Evolutionary conservation across 805 yeast species (phyloP).

Genomic region (Lipomyces lipofer): DNA sequence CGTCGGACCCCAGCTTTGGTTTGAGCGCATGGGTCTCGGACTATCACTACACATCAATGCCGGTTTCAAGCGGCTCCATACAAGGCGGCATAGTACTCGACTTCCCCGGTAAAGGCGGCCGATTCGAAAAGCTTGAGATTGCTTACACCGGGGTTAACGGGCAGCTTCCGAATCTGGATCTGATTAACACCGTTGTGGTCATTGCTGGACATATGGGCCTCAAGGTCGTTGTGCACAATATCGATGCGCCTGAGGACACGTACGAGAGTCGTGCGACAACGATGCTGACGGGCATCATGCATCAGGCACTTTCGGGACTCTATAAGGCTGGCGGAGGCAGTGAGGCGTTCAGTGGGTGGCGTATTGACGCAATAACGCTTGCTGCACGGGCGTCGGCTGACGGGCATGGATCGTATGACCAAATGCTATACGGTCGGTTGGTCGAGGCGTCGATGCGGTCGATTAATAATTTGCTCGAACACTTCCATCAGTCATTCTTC

Average conservation of each 20-base stretch:
- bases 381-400: slow-evolving; percentile 48
- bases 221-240: slow-evolving; percentile 59
- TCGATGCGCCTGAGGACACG: slow-evolving; percentile 45
- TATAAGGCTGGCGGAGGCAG: slow-evolving; percentile 59
- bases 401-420: slow-evolving; percentile 52
- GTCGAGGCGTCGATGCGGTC: slow-evolving; percentile 86
- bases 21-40: slow-evolving; percentile 90
- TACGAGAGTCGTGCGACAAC: slow-evolving; percentile 55
- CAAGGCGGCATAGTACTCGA: slow-evolving; percentile 89
- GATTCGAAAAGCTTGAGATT: slow-evolving; percentile 71
- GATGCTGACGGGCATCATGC: slow-evolving; percentile 63
- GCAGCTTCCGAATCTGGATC: slow-evolving; percentile 89
- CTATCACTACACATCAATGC: slow-evolving; percentile 67
- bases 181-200: slow-evolving; percentile 76
- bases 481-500: slow-evolving; percentile 95
- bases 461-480: slow-evolving; percentile 87
- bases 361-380: slow-evolving; percentile 84
- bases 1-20: slow-evolving; percentile 66
- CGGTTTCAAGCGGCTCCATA: slow-evolving; percentile 87
- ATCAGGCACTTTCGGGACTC: slow-evolving; percentile 71
- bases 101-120: slow-evolving; percentile 64
- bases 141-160: slow-evolving; percentile 90
- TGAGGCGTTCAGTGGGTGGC: slow-evolving; percentile 95
- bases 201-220: slow-evolving; percentile 76
- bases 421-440: slow-evolving; percentile 88